phyloP scores from a whole-genome alignment of 2,329 filamentous ascomycete genomes.

The Aspergillus luchuensis region DNA sequence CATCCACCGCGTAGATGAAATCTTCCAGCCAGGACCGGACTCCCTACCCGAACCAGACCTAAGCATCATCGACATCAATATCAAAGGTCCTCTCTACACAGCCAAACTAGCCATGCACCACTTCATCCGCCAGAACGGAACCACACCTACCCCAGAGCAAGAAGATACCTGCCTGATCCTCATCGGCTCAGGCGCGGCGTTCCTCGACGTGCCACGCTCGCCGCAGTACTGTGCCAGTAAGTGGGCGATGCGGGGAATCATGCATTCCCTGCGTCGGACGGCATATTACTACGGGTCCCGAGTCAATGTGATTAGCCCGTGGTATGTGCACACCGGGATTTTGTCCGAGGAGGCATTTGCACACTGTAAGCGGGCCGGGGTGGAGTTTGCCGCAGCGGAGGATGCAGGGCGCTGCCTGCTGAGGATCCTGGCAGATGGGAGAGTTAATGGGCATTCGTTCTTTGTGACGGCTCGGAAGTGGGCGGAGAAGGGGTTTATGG shows the following conservation, averaged over 20 bases:
- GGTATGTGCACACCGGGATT: conserved; percentile 26
- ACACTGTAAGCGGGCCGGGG: neutral
- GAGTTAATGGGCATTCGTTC: conserved; percentile 36
- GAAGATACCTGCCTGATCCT: conserved; percentile 36
- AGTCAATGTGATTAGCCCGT: conserved; percentile 42
- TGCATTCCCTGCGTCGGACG: conserved; percentile 38
- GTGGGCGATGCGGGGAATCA: conserved; percentile 42
- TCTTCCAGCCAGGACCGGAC: conserved; percentile 26
- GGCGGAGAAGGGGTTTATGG: conserved; percentile 35
- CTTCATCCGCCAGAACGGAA: conserved; percentile 37
- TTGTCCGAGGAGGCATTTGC: conserved; percentile 1
- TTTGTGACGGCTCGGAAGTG: conserved; percentile 38
- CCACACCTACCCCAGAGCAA: conserved; percentile 21
- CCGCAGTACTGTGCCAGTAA: conserved; percentile 42
- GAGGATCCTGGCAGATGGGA: conserved; percentile 26
- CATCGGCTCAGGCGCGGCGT: conserved; percentile 39
- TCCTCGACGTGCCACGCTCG: conserved; percentile 34
- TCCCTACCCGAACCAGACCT: conserved; percentile 33
- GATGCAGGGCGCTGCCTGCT: conserved; percentile 8
- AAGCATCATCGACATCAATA: conserved; percentile 43
- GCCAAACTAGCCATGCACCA: conserved; percentile 49
- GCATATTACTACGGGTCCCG: conserved; percentile 37
- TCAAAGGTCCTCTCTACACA: conserved; percentile 49
- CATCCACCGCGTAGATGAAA: conserved; percentile 31
- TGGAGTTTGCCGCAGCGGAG: conserved; percentile 1